Evolutionary conservation across 2,329 filamentous ascomycete genomes (phyloP).

Genomic region (Fusarium sp.): DNA sequence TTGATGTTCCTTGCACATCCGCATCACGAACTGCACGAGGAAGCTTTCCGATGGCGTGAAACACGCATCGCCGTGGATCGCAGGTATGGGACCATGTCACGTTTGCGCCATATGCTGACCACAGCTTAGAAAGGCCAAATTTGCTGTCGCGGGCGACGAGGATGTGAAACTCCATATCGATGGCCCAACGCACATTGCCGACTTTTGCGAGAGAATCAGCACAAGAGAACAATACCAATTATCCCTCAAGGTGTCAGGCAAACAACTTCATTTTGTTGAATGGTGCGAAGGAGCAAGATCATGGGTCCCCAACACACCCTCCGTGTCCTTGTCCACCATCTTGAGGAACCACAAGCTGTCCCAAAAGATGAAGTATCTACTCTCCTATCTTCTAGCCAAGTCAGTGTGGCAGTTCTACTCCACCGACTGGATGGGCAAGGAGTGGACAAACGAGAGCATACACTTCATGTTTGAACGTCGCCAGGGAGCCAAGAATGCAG

Average conservation of each 20-base stretch:
- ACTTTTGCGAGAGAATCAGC: neutral
- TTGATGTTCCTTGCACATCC: neutral
- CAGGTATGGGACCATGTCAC: neutral
- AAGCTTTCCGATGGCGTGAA: neutral
- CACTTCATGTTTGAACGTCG: neutral
- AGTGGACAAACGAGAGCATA: neutral
- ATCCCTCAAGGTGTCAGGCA: neutral
- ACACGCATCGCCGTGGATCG: neutral
- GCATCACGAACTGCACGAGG: neutral
- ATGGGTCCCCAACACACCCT: neutral
- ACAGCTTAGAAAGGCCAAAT: neutral
- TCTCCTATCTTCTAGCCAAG: neutral
- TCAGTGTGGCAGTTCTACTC: neutral
- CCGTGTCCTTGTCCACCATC: neutral
- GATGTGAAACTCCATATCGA: neutral
- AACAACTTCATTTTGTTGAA: neutral
- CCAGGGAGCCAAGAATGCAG: neutral
- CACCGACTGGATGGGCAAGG: neutral
- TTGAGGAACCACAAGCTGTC: neutral
- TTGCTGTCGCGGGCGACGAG: neutral
- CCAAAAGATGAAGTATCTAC: neutral
- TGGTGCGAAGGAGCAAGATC: neutral
- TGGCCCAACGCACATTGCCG: neutral
- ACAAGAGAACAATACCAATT: neutral
- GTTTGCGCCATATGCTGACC: neutral